Evolutionary conservation across 148 eudicot genomes (phyloP), one percentile per base, ranked within the genome.

Genomic region (Rhododendron simsii): DNA sequence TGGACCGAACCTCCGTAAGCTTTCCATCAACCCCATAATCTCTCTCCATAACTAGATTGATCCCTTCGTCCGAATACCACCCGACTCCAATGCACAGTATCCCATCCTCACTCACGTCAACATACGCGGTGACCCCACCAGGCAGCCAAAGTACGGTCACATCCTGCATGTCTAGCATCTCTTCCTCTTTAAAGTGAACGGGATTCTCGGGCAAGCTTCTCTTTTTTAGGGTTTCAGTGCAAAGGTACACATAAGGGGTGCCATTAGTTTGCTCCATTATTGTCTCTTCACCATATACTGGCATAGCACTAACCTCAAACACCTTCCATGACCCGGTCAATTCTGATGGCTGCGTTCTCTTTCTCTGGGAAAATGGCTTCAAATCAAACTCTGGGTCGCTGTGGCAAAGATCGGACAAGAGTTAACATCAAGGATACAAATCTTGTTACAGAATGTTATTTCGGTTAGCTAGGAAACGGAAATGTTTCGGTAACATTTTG

Each of bases 61-160:
- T 91, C 78, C 99, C 99, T 90, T 98, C 99, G 50, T 94, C 98
- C 1, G 98, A 98, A 81, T 98, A 98, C 99, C 99, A 98, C 41
- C 99, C 99, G 10, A 94, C 97, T 73, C 99, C 99, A 11, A 98
- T 91, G 86, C 99, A 95, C 41, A 98, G 93, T 79, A 89, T 84
- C n/a, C 98, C 99, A 20, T 98, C 98, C 84, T 93, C 91, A 81
- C 92, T 90, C 86, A 98, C 94, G 81, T 98, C 98, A 20, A 98
- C 98, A 50, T 95, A 95, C 37, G 92, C 93, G 0, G 99, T 98
- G 39, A 98, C 93, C 44, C 98, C 99, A 30, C 97, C 99, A 0
- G 99, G 99, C 78, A 98, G 92, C 99, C 99, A 98, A 53, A 98
- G 94, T 51, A 95, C 91, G 0, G 98, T 86, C 67, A 90, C 94